Conservation (phyloP, 495 filamentous ascomycete species). For the Penicillium egyptiacum region DNA sequence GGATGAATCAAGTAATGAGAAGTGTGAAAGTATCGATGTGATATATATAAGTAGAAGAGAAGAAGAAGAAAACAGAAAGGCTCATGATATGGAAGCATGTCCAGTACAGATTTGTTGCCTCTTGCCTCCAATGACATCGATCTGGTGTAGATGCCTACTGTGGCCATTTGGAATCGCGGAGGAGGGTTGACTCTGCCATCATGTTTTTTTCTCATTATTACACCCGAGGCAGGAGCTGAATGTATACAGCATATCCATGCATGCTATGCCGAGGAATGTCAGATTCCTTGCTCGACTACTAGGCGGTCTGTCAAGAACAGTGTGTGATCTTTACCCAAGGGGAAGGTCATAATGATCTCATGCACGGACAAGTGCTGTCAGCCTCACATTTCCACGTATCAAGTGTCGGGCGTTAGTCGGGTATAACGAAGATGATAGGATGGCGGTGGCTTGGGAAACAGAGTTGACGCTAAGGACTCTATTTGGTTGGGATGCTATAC, state of each 20-base stretch:
- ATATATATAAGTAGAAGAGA: neutral
- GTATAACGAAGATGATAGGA: neutral
- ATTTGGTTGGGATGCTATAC: conserved; percentile 4
- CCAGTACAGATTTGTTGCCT: neutral
- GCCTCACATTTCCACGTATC: conserved; percentile 9
- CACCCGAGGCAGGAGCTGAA: neutral
- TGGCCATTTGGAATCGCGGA: neutral
- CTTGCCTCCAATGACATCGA: conserved; percentile 21
- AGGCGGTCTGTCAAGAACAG: neutral
- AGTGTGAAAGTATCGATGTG: neutral
- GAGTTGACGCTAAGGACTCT: conserved; percentile 28
- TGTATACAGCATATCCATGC: neutral
- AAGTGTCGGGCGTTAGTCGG: conserved; percentile 1
- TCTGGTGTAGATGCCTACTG: conserved; percentile 13
- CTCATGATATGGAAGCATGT: neutral
- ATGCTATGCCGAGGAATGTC: neutral
- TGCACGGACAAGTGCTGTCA: conserved; percentile 12
- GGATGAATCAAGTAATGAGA: neutral
- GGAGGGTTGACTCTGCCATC: conserved; percentile 24
- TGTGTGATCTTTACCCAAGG: neutral
- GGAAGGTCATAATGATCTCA: conserved; percentile 26
- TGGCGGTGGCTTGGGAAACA: conserved; percentile 20
- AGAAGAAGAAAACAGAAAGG: neutral
- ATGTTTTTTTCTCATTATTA: conserved; percentile 28
- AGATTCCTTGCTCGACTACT: neutral